phyloP scores from a whole-genome alignment of 805 yeast species.

The Ogataea pini region DNA sequence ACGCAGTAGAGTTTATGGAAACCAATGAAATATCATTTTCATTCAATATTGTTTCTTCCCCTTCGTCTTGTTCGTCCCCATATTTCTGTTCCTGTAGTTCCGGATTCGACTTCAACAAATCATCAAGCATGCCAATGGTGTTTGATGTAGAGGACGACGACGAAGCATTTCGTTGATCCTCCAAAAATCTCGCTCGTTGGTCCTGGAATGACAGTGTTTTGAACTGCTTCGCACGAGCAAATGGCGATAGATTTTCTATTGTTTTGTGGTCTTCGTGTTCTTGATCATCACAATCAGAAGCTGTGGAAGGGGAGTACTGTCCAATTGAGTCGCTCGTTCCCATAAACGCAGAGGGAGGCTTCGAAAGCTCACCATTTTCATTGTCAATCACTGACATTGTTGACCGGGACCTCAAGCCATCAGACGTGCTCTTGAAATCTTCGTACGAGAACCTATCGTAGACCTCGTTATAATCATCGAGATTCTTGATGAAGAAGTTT shows the following conservation, averaged over 20 bases:
- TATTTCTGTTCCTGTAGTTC: conserved; percentile 5
- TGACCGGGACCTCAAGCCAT: neutral
- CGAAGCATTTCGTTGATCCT: conserved; percentile 12
- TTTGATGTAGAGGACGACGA: conserved; percentile 14
- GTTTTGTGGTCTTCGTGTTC: neutral
- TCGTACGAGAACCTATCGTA: conserved; percentile 20
- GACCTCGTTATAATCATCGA: conserved; percentile 33
- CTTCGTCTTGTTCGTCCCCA: conserved; percentile 18
- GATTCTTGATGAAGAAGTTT: conserved; percentile 35
- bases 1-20: conserved; percentile 27
- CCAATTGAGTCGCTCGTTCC: conserved; percentile 29
- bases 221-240: conserved; percentile 10
- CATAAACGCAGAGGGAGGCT: conserved; percentile 13
- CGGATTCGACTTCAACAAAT: conserved; percentile 17
- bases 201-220: conserved; percentile 24
- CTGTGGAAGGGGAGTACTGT: conserved; percentile 30
- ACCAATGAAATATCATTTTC: conserved; percentile 20
- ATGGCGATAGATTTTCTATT: conserved; percentile 10
- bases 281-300: conserved; percentile 14
- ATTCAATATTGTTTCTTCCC: conserved; percentile 11
- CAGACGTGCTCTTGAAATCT: conserved; percentile 9
- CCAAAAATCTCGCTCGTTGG: conserved; percentile 23
- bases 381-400: neutral
- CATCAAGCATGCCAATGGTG: conserved; percentile 38
- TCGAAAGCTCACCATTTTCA: neutral